Conservation (phyloP, 495 filamentous ascomycete genomes). For the Lasiosphaeria miniovina region DNA sequence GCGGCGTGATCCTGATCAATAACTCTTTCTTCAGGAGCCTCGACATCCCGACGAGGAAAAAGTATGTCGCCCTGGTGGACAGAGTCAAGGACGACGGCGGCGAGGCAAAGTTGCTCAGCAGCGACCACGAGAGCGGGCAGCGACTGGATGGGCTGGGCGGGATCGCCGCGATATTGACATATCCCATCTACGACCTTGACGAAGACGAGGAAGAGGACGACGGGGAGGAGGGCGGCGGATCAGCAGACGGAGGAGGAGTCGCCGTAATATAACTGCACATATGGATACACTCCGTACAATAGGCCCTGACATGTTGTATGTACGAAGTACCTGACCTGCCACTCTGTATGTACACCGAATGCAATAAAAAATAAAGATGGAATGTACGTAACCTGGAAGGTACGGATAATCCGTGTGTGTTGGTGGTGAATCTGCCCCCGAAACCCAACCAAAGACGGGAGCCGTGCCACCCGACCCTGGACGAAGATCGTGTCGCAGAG, state of each 20-base stretch:
- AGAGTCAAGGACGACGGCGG: constrained; percentile 87
- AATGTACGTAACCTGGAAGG: no score
- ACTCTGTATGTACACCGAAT: no score
- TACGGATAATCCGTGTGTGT: no score
- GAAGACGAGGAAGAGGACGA: constrained; percentile 45
- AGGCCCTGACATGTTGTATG: neutral
- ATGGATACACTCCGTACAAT: neutral
- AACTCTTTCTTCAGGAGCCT: constrained; percentile 82
- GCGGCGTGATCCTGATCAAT: constrained; percentile 78
- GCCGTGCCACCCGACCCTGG: no score
- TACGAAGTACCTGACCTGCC: no score
- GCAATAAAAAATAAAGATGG: no score
- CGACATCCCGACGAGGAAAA: constrained; percentile 73
- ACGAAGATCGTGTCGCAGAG: no score
- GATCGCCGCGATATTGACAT: constrained; percentile 87
- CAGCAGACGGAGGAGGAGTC: constrained; percentile 21
- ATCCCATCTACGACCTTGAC: constrained; percentile 74
- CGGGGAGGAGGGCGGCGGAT: constrained; percentile 11
- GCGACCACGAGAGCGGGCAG: constrained; percentile 90
- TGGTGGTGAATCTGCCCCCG: no score
- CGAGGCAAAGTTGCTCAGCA: constrained; percentile 82
- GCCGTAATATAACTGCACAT: constrained; percentile 36
- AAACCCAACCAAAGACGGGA: no score
- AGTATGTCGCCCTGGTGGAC: constrained; percentile 84
- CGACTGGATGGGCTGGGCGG: constrained; percentile 80